phyloP scores from a whole-genome alignment of 257 asterid species.

The Haberlea rhodopensis region DNA sequence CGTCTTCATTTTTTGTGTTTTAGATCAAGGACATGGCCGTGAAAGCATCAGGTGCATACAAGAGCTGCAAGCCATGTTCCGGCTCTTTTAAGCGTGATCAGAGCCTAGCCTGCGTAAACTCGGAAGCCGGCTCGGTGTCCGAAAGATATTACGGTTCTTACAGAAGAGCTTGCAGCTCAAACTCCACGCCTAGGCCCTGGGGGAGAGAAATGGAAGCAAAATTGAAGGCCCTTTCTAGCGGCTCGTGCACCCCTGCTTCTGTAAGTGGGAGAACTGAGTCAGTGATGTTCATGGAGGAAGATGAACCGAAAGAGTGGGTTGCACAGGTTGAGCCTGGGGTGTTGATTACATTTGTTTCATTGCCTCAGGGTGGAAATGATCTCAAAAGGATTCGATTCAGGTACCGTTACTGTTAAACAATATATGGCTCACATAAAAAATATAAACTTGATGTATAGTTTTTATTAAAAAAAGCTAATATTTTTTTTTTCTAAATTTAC shows the following conservation, averaged over 20 bases:
- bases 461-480: no score
- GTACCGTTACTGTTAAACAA: conserved; percentile 29
- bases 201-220: conserved; percentile 66
- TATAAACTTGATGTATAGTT: no score
- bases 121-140: conserved; percentile 65
- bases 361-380: conserved; percentile 87
- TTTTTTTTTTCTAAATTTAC: no score
- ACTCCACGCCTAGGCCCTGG: conserved; percentile 51
- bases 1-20: conserved; percentile 9
- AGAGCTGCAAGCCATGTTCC: conserved; percentile 88
- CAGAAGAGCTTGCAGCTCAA: conserved; percentile 57
- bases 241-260: conserved; percentile 85
- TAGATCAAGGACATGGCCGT: conserved; percentile 93
- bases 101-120: conserved; percentile 42
- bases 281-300: conserved; percentile 69
- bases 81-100: conserved; percentile 48
- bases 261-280: conserved; percentile 82
- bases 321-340: conserved; percentile 99
- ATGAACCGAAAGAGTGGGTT: conserved; percentile 89
- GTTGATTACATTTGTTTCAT: conserved; percentile 75
- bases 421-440: no score
- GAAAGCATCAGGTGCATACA: conserved; percentile 95
- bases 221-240: conserved; percentile 72
- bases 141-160: conserved; percentile 66
- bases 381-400: conserved; percentile 90